Evolutionary conservation across 2,329 filamentous ascomycete species (phyloP).

Genomic region (Penicillium sp.): DNA sequence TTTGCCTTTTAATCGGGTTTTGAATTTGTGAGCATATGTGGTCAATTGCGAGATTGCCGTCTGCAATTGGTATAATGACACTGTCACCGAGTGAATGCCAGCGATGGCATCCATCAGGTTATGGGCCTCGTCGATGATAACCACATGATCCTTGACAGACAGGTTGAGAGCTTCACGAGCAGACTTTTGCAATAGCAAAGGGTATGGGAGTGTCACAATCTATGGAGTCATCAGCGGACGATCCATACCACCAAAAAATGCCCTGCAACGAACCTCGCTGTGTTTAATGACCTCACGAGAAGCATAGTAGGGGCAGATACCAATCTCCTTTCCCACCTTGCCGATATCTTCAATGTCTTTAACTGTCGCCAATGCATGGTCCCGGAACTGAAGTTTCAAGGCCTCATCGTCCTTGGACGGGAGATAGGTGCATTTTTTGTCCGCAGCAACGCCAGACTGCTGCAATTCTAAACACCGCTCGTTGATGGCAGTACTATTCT

Average conservation of each 20-base stretch:
- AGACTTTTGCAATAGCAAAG: constrained; percentile 79
- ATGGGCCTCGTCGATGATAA: constrained; percentile 97
- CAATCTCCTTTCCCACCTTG: constrained; percentile 71
- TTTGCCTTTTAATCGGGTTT: constrained; percentile 82
- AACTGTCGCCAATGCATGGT: constrained; percentile 78
- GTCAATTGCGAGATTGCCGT: constrained; percentile 73
- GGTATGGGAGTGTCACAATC: constrained; percentile 91
- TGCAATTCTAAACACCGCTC: constrained; percentile 90
- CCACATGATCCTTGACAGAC: constrained; percentile 79
- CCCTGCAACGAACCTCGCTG: constrained; percentile 60
- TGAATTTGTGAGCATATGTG: constrained; percentile 82
- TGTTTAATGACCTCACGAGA: constrained; percentile 78
- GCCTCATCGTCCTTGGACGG: constrained; percentile 74
- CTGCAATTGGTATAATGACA: constrained; percentile 71
- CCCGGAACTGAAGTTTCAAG: constrained; percentile 77
- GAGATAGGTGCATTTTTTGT: constrained; percentile 73
- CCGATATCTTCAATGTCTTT: constrained; percentile 93
- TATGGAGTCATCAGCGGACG: constrained; percentile 30
- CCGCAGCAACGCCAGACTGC: constrained; percentile 62
- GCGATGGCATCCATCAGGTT: constrained; percentile 96
- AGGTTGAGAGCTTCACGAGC: constrained; percentile 86
- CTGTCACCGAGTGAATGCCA: constrained; percentile 77
- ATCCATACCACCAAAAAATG: neutral
- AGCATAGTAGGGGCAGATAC: constrained; percentile 95
- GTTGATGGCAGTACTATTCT: constrained; percentile 77